Conservation (phyloP, 352 stramenopile genomes). For the Phytophthora agathidicida region DNA sequence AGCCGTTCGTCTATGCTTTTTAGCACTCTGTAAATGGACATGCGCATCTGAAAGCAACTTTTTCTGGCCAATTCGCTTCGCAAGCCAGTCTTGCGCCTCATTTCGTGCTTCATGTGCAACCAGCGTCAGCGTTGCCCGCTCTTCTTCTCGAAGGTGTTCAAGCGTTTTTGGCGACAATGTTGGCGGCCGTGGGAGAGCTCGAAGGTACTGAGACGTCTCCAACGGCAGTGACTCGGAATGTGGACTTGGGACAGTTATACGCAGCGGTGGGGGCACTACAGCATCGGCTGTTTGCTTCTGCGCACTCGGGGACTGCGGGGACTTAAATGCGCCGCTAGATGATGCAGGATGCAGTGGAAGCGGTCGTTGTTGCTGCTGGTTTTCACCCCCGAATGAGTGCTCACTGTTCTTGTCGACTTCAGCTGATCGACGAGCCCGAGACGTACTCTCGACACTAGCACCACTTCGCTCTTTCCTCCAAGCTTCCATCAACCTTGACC, state of each 20-base stretch:
- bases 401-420: constrained; percentile 1
- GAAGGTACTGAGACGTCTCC: constrained; percentile 39
- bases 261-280: constrained; percentile 15
- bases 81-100: constrained; percentile 74
- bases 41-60: constrained; percentile 75
- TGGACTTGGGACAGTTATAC: constrained; percentile 13
- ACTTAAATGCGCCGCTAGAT: constrained; percentile 6
- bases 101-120: constrained; percentile 70
- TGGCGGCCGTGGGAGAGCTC: constrained; percentile 29
- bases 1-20: constrained; percentile 48
- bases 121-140: constrained; percentile 65
- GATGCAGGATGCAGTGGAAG: constrained; percentile 14
- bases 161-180: constrained; percentile 38
- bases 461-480: constrained; percentile 34
- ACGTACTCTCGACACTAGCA: background rate
- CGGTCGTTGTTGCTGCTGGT: constrained; percentile 18
- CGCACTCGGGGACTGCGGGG: too few species aligned
- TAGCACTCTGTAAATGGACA: constrained; percentile 52
- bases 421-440: background rate
- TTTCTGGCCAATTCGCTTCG: constrained; percentile 77
- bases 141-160: constrained; percentile 60
- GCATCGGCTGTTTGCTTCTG: background rate
- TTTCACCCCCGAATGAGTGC: constrained; percentile 2
- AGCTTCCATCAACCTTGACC: constrained; percentile 26
- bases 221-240: constrained; percentile 13